Percentiles rank a stretch among this genome's conserved stretches.
Evolutionary conservation across 371 early-diverging fungal genomes (phyloP).

Genomic region (Mucor plumbeus): DNA sequence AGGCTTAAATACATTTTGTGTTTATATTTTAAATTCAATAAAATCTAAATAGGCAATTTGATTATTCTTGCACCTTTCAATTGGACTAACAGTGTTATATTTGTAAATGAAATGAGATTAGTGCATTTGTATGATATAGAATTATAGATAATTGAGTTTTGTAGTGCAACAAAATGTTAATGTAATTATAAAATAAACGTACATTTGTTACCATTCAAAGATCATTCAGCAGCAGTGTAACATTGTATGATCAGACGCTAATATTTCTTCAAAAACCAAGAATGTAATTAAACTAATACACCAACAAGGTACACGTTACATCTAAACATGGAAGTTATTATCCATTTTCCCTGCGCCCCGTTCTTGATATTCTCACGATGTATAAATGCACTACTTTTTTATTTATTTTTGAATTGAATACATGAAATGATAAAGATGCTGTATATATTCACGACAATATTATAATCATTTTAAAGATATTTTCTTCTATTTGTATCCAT

Average conservation of each 20-base stretch:
- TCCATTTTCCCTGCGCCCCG: not conserved
- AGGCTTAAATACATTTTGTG: slow-evolving; percentile 33
- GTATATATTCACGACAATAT: too few relatives aligned
- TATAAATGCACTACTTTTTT: not conserved
- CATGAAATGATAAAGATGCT: too few relatives aligned
- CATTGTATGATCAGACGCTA: not conserved
- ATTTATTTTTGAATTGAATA: not conserved
- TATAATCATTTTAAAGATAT: too few relatives aligned
- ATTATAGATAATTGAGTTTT: too few relatives aligned
- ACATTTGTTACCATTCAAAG: not conserved
- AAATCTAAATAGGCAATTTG: not conserved
- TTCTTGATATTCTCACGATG: not conserved
- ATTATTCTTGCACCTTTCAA: not conserved
- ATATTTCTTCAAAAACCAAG: too few relatives aligned
- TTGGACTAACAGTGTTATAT: not conserved
- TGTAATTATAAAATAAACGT: not conserved
- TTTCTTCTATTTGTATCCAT: too few relatives aligned
- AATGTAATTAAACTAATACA: not conserved
- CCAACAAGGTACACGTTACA: too few relatives aligned
- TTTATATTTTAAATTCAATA: not conserved
- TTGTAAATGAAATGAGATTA: too few relatives aligned
- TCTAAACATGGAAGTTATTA: not conserved
- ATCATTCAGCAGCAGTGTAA: not conserved
- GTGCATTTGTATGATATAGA: too few relatives aligned
- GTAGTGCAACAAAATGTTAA: too few relatives aligned